These are phyloP conservation scores for Daldinia vernicosa DNA, from an alignment of 495 filamentous ascomycete species.

Conservation along the genomic window DNA sequence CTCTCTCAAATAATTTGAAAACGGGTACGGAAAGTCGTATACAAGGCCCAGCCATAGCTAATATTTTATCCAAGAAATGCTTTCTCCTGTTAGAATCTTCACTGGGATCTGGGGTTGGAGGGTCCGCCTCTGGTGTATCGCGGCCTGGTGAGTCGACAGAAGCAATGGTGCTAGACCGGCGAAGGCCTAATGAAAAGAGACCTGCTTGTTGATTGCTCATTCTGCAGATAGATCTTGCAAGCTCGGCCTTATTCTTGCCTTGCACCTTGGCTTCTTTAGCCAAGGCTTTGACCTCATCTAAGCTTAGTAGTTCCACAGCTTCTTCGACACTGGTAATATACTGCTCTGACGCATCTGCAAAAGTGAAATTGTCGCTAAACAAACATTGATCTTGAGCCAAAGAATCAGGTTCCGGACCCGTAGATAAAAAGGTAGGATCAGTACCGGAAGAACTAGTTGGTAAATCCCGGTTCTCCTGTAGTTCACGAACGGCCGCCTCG, in stretches of 20 bases:
- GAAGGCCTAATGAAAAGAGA: constrained; percentile 68
- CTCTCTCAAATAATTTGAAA: constrained; percentile 89
- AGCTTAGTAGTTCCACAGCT: constrained; percentile 77
- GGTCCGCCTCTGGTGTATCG: constrained; percentile 27
- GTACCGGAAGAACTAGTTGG: constrained; percentile 13
- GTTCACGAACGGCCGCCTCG: constrained; percentile 65
- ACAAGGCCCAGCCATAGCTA: constrained; percentile 81
- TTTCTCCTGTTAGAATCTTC: constrained; percentile 53
- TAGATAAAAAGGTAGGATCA: neutral
- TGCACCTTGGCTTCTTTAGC: constrained; percentile 88
- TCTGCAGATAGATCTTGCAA: constrained; percentile 74
- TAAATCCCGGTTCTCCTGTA: constrained; percentile 54
- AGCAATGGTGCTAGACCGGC: constrained; percentile 60
- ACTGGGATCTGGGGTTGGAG: constrained; percentile 20
- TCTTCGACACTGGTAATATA: constrained; percentile 84
- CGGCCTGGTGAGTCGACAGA: constrained; percentile 45
- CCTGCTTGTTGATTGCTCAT: constrained; percentile 77
- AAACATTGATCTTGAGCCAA: constrained; percentile 52
- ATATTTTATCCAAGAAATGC: constrained; percentile 70
- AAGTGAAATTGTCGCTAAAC: constrained; percentile 67
- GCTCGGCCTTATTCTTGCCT: constrained; percentile 88
- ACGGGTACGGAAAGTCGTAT: constrained; percentile 78
- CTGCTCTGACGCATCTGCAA: constrained; percentile 79
- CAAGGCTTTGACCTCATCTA: constrained; percentile 86
- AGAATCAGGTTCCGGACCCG: neutral